These are phyloP conservation scores for Physcomitrellopsis africana DNA, from an alignment of 225 moss, liverwort and hornwort genomes.

Conservation along the genomic window DNA sequence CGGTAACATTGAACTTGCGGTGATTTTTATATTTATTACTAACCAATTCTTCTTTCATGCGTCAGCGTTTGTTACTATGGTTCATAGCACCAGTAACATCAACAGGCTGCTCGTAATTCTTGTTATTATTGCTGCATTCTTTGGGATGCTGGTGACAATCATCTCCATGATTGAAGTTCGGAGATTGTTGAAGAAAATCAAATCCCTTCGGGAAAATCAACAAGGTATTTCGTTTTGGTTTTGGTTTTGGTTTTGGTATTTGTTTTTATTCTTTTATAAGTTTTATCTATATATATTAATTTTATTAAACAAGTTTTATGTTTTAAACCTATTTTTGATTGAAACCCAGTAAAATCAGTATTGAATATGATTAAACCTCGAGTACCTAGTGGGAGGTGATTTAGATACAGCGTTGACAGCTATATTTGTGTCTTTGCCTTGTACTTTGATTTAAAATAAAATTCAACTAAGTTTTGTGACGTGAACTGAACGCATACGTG, in stretches of 20 bases:
- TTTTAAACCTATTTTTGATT: background rate
- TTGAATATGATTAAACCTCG: background rate
- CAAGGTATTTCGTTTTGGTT: slow-evolving; percentile 21
- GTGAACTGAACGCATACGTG: slow-evolving; percentile 18
- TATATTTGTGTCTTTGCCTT: slow-evolving; percentile 1
- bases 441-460: background rate
- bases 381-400: too few relatives aligned
- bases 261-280: background rate
- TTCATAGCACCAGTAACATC: slow-evolving; percentile 3
- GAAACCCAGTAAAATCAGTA: background rate
- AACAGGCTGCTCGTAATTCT: slow-evolving; percentile 22
- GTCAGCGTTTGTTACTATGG: slow-evolving; percentile 25
- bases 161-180: slow-evolving; percentile 29
- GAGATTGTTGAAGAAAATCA: slow-evolving; percentile 37
- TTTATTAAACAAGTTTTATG: too few relatives aligned
- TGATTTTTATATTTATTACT: background rate
- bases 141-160: slow-evolving; percentile 34
- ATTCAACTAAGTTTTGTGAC: background rate
- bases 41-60: slow-evolving; percentile 8
- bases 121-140: slow-evolving; percentile 26
- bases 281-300: too few relatives aligned
- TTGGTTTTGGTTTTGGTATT: background rate
- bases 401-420: slow-evolving; percentile 6
- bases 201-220: slow-evolving; percentile 35
- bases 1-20: background rate